Conservation (phyloP, 192 early-diverging fungal species). For the Chytriomyces sp. region DNA sequence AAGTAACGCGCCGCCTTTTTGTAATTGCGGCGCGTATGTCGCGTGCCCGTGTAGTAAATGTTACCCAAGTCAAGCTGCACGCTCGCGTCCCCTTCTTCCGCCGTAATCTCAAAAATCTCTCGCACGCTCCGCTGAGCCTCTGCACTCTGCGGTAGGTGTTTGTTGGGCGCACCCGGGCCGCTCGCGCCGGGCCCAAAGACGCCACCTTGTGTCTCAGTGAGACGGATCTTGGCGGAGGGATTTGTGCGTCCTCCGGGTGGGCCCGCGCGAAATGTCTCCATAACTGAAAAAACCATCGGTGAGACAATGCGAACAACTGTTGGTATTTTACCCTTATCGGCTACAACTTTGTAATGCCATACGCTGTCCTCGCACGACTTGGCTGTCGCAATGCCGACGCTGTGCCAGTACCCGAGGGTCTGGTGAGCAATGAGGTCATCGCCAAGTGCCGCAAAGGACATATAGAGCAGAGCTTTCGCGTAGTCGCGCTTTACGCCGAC, state of each 20-base stretch:
- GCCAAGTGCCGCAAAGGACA: constrained; percentile 80
- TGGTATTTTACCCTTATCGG: constrained; percentile 64
- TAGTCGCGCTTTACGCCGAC: constrained; percentile 75
- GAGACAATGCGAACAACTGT: neutral
- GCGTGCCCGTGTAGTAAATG: constrained; percentile 78
- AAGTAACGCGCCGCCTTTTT: constrained; percentile 66
- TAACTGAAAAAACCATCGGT: constrained; percentile 44
- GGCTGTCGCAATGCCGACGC: constrained; percentile 78
- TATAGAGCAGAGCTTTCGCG: constrained; percentile 72
- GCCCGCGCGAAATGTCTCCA: constrained; percentile 68
- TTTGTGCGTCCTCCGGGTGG: constrained; percentile 80
- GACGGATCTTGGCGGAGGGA: constrained; percentile 65
- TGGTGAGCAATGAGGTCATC: constrained; percentile 75
- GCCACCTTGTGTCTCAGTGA: constrained; percentile 80
- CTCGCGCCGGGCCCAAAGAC: constrained; percentile 83
- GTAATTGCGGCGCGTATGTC: constrained; percentile 56
- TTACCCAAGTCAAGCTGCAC: constrained; percentile 69
- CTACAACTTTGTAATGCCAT: constrained; percentile 77
- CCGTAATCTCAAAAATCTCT: constrained; percentile 64
- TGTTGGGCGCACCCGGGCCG: constrained; percentile 51
- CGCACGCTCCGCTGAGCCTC: constrained; percentile 8
- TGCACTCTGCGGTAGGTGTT: constrained; percentile 34
- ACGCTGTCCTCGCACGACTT: constrained; percentile 77
- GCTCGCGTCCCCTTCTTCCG: constrained; percentile 60
- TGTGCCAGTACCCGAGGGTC: constrained; percentile 82